Percentiles rank a stretch among this genome's conserved stretches.
Conservation (phyloP, 495 filamentous ascomycete species). For the Paragyromitra xinjiangensis region DNA sequence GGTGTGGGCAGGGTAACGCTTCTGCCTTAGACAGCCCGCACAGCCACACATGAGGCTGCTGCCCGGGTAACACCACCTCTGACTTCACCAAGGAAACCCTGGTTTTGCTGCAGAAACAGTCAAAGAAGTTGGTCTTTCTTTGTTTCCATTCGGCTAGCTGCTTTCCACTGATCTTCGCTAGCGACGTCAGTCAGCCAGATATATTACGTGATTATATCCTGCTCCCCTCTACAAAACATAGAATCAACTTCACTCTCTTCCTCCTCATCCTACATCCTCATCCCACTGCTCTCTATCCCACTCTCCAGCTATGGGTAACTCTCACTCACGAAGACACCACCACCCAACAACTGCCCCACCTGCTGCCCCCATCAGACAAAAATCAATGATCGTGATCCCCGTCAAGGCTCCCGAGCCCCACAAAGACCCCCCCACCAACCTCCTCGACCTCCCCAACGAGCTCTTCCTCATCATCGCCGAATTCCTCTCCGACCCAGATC, state of each 20-base stretch:
- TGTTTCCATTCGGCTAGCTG: no score
- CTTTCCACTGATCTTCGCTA: no score
- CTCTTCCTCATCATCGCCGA: conserved; percentile 42
- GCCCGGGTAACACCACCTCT: no score
- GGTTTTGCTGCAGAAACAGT: no score
- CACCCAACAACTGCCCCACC: not conserved
- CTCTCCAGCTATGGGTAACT: conserved; percentile 26
- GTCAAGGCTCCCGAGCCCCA: not conserved
- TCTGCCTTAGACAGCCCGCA: no score
- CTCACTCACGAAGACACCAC: conserved; percentile 14
- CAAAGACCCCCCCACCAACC: not conserved
- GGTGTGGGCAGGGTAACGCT: not conserved
- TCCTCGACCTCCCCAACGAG: conserved; percentile 42
- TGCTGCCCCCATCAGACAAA: not conserved
- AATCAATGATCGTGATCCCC: not conserved
- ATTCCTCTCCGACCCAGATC: conserved; percentile 21
- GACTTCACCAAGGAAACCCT: no score
- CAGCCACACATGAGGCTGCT: no score
- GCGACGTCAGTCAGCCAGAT: no score
- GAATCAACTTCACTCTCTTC: not conserved
- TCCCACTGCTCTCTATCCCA: no score
- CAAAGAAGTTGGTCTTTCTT: no score
- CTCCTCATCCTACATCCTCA: not conserved
- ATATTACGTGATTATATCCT: not conserved
- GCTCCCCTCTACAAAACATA: not conserved